Evolutionary conservation across 306 rosid genomes (phyloP).

Genomic region (Biancaea sappan): DNA sequence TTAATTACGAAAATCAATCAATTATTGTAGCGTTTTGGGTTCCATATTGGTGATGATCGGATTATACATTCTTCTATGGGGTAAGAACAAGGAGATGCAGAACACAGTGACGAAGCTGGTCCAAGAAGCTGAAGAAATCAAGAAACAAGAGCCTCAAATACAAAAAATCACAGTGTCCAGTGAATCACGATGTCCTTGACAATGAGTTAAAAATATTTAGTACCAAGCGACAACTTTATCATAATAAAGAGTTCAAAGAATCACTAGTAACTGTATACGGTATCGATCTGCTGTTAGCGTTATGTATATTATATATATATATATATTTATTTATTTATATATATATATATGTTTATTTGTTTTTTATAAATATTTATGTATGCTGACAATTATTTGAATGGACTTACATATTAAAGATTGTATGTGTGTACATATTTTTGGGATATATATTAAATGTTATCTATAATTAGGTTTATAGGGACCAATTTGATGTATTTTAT

Average conservation of each 20-base stretch:
- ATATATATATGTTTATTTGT: no score
- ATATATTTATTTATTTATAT: no score
- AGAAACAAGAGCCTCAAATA: slow-evolving; percentile 42
- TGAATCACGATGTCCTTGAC: slow-evolving; percentile 39
- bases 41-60: slow-evolving; percentile 60
- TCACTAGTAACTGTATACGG: neutral
- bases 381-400: no score
- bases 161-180: slow-evolving; percentile 38
- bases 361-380: no score
- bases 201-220: neutral
- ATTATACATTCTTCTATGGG: slow-evolving; percentile 69
- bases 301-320: no score
- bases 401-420: no score
- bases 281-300: neutral
- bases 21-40: slow-evolving; percentile 55
- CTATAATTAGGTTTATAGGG: no score
- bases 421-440: no score
- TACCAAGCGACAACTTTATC: neutral
- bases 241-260: neutral
- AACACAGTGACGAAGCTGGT: slow-evolving; percentile 24
- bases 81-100: slow-evolving; percentile 66
- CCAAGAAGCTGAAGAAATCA: slow-evolving; percentile 44
- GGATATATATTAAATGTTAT: no score
- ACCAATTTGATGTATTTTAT: no score
- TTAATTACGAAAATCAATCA: no score